A percentile compares a stretch with the other conserved stretches of the same genome.
Evolutionary conservation across 148 eudicot genomes (phyloP).

Genomic region (Nepenthes mirabilis): DNA sequence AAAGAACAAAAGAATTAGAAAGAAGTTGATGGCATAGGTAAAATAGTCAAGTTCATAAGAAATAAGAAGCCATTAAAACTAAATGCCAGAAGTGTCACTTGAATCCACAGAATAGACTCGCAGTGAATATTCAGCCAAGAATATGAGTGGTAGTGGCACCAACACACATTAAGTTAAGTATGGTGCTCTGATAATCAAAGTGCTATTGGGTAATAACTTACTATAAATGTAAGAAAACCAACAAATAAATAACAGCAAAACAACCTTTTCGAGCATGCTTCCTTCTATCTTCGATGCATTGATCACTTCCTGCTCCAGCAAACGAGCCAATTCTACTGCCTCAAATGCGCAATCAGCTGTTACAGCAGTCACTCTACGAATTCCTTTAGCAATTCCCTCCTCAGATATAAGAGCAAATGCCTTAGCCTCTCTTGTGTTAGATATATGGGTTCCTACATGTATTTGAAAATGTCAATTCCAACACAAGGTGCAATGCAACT

Average conservation of each 20-base stretch:
- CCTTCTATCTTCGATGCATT: slow-evolving; percentile 58
- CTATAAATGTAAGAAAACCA: not conserved
- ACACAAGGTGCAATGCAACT: not conserved
- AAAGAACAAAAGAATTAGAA: too few species aligned
- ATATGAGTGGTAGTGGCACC: too few species aligned
- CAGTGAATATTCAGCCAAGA: too few species aligned
- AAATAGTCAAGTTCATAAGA: too few species aligned
- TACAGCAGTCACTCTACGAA: slow-evolving; percentile 92
- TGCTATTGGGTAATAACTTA: not conserved
- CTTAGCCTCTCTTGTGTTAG: slow-evolving; percentile 86
- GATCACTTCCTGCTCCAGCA: slow-evolving; percentile 69
- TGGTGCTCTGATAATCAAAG: too few species aligned
- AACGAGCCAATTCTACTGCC: slow-evolving; percentile 47
- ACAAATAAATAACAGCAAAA: not conserved
- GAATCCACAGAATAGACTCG: too few species aligned
- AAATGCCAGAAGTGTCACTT: too few species aligned
- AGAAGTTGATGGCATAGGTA: too few species aligned
- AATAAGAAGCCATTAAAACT: too few species aligned
- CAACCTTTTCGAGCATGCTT: slow-evolving; percentile 66
- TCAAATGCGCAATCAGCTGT: slow-evolving; percentile 60
- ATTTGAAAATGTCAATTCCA: slow-evolving; percentile 1
- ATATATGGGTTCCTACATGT: slow-evolving; percentile 76
- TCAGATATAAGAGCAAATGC: slow-evolving; percentile 86
- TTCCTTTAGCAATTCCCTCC: slow-evolving; percentile 94
- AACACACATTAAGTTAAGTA: too few species aligned